A percentile compares a stretch with the other conserved stretches of the same genome.
Evolutionary conservation across 208 protist species (phyloP).

Genomic region (Crithidia thermophila): DNA sequence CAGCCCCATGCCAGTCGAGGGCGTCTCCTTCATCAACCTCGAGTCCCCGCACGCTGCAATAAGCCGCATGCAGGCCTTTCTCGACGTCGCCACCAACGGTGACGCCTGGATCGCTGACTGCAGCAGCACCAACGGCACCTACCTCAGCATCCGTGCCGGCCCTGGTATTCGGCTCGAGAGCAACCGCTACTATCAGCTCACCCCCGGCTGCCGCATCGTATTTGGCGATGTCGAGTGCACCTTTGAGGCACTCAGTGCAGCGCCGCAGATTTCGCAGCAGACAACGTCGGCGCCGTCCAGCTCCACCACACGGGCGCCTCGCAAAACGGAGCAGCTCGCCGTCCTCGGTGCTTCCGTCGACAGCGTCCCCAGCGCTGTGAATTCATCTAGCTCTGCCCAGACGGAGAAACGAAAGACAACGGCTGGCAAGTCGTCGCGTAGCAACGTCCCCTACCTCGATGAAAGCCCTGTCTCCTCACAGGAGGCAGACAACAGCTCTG

Average conservation of each 20-base stretch:
- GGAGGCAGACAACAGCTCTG: not conserved
- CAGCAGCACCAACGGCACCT: constrained; percentile 89
- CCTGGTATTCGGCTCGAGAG: constrained; percentile 62
- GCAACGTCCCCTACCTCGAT: constrained; percentile 21
- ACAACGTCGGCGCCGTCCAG: not conserved
- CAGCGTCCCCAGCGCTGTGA: not conserved
- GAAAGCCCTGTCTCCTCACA: not conserved
- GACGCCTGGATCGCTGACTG: constrained; percentile 88
- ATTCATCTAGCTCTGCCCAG: too few species aligned
- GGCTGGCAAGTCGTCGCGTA: not conserved
- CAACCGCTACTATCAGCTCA: constrained; percentile 81
- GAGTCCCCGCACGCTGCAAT: constrained; percentile 63
- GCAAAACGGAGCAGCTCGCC: constrained; percentile 17
- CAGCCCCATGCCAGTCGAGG: constrained; percentile 44
- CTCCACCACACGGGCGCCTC: not conserved
- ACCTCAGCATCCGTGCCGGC: constrained; percentile 52
- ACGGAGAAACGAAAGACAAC: not conserved
- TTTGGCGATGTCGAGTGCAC: constrained; percentile 80
- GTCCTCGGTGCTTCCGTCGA: not conserved
- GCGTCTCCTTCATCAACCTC: constrained; percentile 68
- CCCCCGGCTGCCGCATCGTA: constrained; percentile 53
- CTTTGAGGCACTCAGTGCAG: constrained; percentile 25
- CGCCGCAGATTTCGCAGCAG: not conserved
- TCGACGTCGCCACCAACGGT: constrained; percentile 77
- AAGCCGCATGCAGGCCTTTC: constrained; percentile 81